Base-by-base conservation (phyloP, 371 early-diverging fungal genomes). In the Coemansia sp. region DNA sequence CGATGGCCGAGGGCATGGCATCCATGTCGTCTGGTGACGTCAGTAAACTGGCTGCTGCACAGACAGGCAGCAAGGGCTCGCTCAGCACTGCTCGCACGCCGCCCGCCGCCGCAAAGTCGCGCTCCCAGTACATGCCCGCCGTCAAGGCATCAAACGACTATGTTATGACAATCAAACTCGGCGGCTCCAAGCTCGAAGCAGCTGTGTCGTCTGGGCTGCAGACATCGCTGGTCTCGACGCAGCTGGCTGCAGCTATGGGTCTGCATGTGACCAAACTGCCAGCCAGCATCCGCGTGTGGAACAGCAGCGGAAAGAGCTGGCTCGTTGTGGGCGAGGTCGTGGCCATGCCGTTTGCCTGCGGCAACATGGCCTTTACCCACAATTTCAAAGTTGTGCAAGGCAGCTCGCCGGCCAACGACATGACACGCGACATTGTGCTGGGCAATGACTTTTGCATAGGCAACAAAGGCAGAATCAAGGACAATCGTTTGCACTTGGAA, bases 401-500 rank as follows among this genome's bases (percentile, higher is more conserved):
- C 27, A 53, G 53, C 22, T 63, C 67, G 2, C 67, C 54, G 16
- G 39, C 69, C 3, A 64, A 63, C 60, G 75, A 74, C 34, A 66
- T 74, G 75, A 3, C 63, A 1, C 59, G 75, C 45, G 75, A 74
- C 27, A 54, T 74, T 21, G 63, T 74, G 22, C 75, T 74, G 11
- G 75, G 67, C 54, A 74, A 74, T 54, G 75, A 74, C 64, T 74
- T 74, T 58, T 74, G 66, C 63, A 61, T 74, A 2, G 70, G 75
- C 59, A 70, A 74, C 58, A 70, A 74, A 59, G 75, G 75, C 64
- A 66, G 69, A 57, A 74, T 74, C 61, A 69, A 70, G 61, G 75
- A 74, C 58, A 70, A 70, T 59, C 67, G 59, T 34, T 64, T 74
- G 60, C 67, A 74, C 31, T 29, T 74, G 62, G 75, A 74, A 54